phyloP scores from a whole-genome alignment of 306 rosid species.

The Malus sylvestris region DNA sequence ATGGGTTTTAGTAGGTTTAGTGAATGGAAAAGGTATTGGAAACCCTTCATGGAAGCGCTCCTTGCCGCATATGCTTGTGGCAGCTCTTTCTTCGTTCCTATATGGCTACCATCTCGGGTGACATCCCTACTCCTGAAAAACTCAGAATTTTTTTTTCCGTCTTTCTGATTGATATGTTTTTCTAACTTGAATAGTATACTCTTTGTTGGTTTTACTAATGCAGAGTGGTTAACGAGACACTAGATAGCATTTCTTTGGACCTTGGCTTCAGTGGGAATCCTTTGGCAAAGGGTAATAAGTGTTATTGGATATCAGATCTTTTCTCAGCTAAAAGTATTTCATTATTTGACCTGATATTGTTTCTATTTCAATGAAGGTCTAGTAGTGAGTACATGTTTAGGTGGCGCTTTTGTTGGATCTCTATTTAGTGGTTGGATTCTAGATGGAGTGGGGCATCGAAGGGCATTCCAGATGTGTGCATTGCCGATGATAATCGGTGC shows the following conservation, averaged over 20 bases:
- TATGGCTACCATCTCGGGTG: conserved; percentile 87
- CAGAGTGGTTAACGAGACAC: conserved; percentile 85
- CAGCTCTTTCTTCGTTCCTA: conserved; percentile 64
- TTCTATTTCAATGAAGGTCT: conserved; percentile 56
- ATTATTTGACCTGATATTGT: conserved; percentile 7
- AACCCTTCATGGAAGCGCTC: conserved; percentile 59
- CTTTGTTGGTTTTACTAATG: conserved; percentile 25
- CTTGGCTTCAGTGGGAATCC: conserved; percentile 73
- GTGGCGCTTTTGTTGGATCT: conserved; percentile 79
- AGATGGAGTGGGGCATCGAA: conserved; percentile 76
- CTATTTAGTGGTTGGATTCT: conserved; percentile 69
- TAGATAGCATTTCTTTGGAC: conserved; percentile 72
- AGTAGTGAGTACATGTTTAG: conserved; percentile 82
- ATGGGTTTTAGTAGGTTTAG: conserved; percentile 29
- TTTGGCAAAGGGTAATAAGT: conserved; percentile 60
- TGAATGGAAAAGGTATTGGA: conserved; percentile 36
- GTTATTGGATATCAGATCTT: not conserved
- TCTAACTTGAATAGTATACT: not conserved
- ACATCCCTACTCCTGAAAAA: conserved; percentile 16
- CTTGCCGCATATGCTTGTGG: conserved; percentile 59
- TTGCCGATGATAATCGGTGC: conserved; percentile 87
- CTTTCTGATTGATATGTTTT: not conserved
- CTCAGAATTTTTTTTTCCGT: conserved; percentile 8
- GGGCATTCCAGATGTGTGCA: conserved; percentile 83
- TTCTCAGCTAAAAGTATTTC: conserved; percentile 1